Percentiles rank a stretch among this genome's conserved stretches.
These are phyloP conservation scores for Pistacia atlantica DNA, from an alignment of 345 rosid species.

Conservation along the genomic window DNA sequence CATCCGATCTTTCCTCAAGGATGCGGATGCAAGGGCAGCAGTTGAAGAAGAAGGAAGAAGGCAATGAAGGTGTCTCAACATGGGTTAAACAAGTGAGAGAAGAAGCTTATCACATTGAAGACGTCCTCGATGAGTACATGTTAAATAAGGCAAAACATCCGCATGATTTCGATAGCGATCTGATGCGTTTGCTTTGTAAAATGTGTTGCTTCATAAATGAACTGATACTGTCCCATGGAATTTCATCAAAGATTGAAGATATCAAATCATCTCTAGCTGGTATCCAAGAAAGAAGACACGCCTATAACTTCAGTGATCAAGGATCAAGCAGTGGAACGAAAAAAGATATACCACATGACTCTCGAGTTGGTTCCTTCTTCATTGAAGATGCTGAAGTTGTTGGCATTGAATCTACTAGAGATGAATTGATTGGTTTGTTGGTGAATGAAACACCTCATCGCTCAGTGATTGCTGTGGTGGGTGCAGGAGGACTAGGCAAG, in stretches of 20 bases:
- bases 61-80: neutral
- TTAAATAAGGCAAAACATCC: neutral
- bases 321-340: neutral
- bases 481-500: conserved; percentile 24
- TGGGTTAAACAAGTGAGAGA: conserved; percentile 25
- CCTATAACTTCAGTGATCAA: neutral
- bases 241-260: conserved; percentile 22
- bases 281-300: conserved; percentile 11
- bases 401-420: conserved; percentile 11
- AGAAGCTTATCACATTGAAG: conserved; percentile 27
- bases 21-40: conserved; percentile 19
- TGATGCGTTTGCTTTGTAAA: neutral
- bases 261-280: conserved; percentile 8
- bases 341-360: neutral
- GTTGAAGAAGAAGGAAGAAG: neutral
- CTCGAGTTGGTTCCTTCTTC: conserved; percentile 20
- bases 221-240: neutral
- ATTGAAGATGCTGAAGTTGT: conserved; percentile 17
- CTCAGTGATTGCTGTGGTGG: conserved; percentile 9
- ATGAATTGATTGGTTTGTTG: neutral
- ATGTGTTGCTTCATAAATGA: neutral
- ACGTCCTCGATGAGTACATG: conserved; percentile 21
- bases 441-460: neutral
- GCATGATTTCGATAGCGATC: neutral
- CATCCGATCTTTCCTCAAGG: conserved; percentile 9